Evolutionary conservation across 2,329 filamentous ascomycete species (phyloP), one percentile per base, ranked within the genome.

Genomic region (Microdochium nivale): DNA sequence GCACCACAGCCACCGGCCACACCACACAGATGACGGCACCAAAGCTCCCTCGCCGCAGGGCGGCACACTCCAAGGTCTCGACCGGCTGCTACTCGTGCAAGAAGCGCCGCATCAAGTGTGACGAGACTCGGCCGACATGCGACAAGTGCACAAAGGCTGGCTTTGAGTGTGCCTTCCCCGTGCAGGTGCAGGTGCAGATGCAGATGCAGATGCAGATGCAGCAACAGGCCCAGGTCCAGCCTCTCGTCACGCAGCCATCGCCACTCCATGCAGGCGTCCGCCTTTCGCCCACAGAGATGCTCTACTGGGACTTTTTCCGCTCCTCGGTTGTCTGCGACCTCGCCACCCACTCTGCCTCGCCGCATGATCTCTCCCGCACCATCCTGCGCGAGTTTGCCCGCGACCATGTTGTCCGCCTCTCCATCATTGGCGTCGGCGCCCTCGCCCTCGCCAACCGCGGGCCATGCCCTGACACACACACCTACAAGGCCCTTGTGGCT

Each of bases 271-370:
- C n/a, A n/a, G 35, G n/a, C 14, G 3, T 24, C 7, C n/a, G 21
- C 16, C 46, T 47, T 3, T 24, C 23, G 25, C 24, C 11, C 3
- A 14, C 25, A 23, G 46, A 47, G 46, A 21, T n/a, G 3, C 24
- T 25, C 46, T 47, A 47, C 24, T 47, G 24, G 24, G 46, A 47
- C 46, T 25, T 47, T 13, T 47, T 47, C 24, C 46, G 46, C 46
- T 3, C 9, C 25, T n/a, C 24, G n/a, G 46, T 47, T 3, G 14
- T 47, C 14, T 13, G 30, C 25, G 24, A 30, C 24, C 24, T 47
- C 7, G 24, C 46, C 24, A 25, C 46, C 10, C 25, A 30, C 24
- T 25, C 24, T 3, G 14, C 21, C 46, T 25, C 46, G 46, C 24
- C 24, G 24, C 46, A 10, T 3, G 40, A 44, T 13, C 25, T 25